Evolutionary conservation across 2,329 filamentous ascomycete genomes (phyloP).

Genomic region (Trichoderma lentiforme): DNA sequence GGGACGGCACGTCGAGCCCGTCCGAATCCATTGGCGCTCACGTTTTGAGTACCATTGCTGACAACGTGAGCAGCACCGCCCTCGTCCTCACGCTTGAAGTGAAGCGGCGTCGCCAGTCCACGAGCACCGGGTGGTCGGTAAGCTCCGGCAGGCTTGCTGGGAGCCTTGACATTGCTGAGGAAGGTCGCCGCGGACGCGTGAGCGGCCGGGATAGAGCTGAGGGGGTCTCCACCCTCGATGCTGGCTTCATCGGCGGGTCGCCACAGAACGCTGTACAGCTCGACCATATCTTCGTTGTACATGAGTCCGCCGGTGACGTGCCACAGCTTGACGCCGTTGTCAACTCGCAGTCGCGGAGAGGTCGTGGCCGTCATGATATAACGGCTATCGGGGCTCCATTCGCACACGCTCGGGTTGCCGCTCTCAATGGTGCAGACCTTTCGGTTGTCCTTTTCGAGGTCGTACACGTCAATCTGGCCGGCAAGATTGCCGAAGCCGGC

Average conservation of each 20-base stretch:
- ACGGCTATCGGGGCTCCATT: slow-evolving; percentile 94
- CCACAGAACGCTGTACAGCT: slow-evolving; percentile 90
- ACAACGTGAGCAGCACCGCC: slow-evolving; percentile 83
- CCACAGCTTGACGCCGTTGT: slow-evolving; percentile 95
- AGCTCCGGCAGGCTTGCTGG: slow-evolving; percentile 93
- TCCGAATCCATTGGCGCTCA: slow-evolving; percentile 76
- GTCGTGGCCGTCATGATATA: slow-evolving; percentile 98
- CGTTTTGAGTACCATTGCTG: slow-evolving; percentile 72
- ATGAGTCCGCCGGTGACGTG: slow-evolving; percentile 84
- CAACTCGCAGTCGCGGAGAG: slow-evolving; percentile 88
- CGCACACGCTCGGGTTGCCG: slow-evolving; percentile 91
- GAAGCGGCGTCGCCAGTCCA: slow-evolving; percentile 80
- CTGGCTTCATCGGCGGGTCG: slow-evolving; percentile 66
- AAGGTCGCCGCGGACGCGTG: slow-evolving; percentile 82
- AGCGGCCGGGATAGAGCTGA: slow-evolving; percentile 70
- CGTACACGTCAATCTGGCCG: slow-evolving; percentile 96
- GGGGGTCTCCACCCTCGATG: slow-evolving; percentile 63
- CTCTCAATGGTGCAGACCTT: slow-evolving; percentile 94
- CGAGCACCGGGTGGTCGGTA: slow-evolving; percentile 94
- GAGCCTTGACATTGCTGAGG: slow-evolving; percentile 83
- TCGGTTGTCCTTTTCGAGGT: slow-evolving; percentile 87
- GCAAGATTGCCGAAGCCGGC: slow-evolving; percentile 97
- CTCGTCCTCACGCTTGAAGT: slow-evolving; percentile 97
- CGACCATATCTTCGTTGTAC: slow-evolving; percentile 93
- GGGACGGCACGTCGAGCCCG: slow-evolving; percentile 74